Base-by-base conservation (phyloP, 2,329 filamentous ascomycete species). In the Coniochaeta ligniaria region DNA sequence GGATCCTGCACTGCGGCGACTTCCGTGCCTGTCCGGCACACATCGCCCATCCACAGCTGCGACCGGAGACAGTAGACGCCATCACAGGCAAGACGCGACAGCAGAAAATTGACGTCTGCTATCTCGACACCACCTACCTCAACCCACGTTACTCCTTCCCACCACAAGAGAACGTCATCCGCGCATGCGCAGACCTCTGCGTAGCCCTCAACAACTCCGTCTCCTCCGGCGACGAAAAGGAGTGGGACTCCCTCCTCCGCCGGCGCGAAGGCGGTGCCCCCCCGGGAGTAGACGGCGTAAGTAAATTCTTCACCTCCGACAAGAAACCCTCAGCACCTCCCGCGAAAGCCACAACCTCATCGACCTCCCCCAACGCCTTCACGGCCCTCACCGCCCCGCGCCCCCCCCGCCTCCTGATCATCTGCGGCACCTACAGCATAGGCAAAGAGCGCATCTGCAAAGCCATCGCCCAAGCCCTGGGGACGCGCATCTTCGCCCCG, bases 371-470 rank as follows among this genome's bases (percentile, higher is more conserved):
- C 57, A 66, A 67, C 59, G 67, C 70, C 59, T 66, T 70, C 52
- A 63, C 66, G 8, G 66, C 63, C 33, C 63, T 71, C 50, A 57
- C 55, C 61, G 65, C 59, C 50, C 56, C 7, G 58, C 61, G 22
- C 17, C 64, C 11, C 22, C 54, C 61, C 47, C 87, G 92, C 5
- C 81, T 99, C 2, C 83, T 99, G 0, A 91, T 99, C 6, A 85
- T 99, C 7, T 96, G 96, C 63, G 95, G 95, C 52, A 99, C 95
- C 0, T 99, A 99, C 75, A 96, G 90, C 67, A 99, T 99, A 68
- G 95, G 95, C 70, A 99, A 99, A 75, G 95, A 99, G 74, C 89
- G 93, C 45, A 93, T 99, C 65, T 98, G 94, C 71, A 81, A 96
- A 35, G 93, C 92, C 50, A 96, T 99, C 64, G 95, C 95, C 4